Evolutionary conservation across 1,284 basidiomycete genomes (phyloP).

Genomic region (Coniferiporia weirii): DNA sequence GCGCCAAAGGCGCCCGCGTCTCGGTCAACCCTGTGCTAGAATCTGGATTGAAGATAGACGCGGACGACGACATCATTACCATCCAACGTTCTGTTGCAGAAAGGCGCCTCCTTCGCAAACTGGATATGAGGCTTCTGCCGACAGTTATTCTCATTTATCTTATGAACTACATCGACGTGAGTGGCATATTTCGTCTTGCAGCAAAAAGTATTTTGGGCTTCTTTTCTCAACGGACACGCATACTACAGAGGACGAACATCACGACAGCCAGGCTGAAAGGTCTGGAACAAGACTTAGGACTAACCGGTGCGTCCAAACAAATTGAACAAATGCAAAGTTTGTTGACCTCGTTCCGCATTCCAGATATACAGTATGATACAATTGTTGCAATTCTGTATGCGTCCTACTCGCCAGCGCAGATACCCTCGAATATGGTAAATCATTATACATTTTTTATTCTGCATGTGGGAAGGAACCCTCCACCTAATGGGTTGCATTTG

Average conservation of each 20-base stretch:
- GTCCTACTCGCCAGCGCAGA: slow-evolving; percentile 56
- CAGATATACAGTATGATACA: slow-evolving; percentile 58
- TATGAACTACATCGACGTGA: slow-evolving; percentile 67
- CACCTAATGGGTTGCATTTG: neutral
- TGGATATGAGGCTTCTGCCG: slow-evolving; percentile 55
- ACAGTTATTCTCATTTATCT: slow-evolving; percentile 58
- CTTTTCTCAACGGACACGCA: neutral
- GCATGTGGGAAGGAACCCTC: neutral
- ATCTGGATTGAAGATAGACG: no score
- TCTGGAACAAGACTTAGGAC: slow-evolving; percentile 48
- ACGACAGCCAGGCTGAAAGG: slow-evolving; percentile 58
- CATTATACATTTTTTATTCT: neutral
- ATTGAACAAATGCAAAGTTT: neutral
- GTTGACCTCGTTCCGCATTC: no score
- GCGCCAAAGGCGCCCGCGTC: no score
- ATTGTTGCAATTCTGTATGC: slow-evolving; percentile 55
- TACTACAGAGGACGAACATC: slow-evolving; percentile 49
- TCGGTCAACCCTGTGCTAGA: no score
- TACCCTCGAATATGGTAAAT: slow-evolving; percentile 61
- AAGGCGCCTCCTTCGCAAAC: slow-evolving; percentile 43
- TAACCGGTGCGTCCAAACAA: slow-evolving; percentile 35
- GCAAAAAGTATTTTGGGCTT: neutral
- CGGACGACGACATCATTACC: neutral
- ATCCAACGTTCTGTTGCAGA: slow-evolving; percentile 27
- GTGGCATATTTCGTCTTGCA: slow-evolving; percentile 19